A percentile compares a stretch with the other conserved stretches of the same genome.
phyloP scores from a whole-genome alignment of 176 grass and related monocot species.

The Leersia perrieri region DNA sequence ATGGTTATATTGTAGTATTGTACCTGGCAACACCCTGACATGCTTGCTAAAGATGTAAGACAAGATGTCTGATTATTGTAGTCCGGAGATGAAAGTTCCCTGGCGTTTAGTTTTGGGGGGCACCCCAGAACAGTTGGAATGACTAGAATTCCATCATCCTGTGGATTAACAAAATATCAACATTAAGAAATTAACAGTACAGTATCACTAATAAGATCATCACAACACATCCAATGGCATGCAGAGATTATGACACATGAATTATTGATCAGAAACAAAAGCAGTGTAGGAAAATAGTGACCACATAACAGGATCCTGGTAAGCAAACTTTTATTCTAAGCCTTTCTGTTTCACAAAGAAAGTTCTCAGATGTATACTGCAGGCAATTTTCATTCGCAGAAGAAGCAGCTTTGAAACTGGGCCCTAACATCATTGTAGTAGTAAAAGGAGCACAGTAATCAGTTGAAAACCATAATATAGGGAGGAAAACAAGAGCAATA shows the following conservation, averaged over 20 bases:
- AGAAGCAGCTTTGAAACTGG: slow-evolving; percentile 4
- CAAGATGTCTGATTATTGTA: slow-evolving; percentile 58
- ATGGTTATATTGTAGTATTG: slow-evolving; percentile 25
- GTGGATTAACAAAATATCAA: slow-evolving; percentile 39
- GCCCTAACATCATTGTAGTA: neutral
- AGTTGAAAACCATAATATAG: neutral
- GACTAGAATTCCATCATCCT: slow-evolving; percentile 97
- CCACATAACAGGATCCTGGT: neutral
- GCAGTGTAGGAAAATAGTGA: neutral
- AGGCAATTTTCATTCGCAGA: neutral
- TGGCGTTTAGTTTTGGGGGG: slow-evolving; percentile 82
- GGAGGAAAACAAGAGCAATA: neutral
- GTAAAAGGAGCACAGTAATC: neutral
- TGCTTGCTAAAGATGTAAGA: slow-evolving; percentile 75
- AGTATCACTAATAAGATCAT: neutral
- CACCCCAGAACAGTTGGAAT: slow-evolving; percentile 82
- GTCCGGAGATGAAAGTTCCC: slow-evolving; percentile 67
- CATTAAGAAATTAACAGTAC: slow-evolving; percentile 12
- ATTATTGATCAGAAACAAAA: neutral
- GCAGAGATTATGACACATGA: neutral
- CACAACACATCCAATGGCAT: slow-evolving; percentile 20
- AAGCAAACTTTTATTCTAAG: neutral
- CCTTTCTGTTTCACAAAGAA: neutral
- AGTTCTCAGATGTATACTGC: neutral
- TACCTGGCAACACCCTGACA: slow-evolving; percentile 99